Evolutionary conservation across 192 early-diverging fungal species (phyloP), one percentile per base, ranked within the genome.

Genomic region (Diversispora eburnea): DNA sequence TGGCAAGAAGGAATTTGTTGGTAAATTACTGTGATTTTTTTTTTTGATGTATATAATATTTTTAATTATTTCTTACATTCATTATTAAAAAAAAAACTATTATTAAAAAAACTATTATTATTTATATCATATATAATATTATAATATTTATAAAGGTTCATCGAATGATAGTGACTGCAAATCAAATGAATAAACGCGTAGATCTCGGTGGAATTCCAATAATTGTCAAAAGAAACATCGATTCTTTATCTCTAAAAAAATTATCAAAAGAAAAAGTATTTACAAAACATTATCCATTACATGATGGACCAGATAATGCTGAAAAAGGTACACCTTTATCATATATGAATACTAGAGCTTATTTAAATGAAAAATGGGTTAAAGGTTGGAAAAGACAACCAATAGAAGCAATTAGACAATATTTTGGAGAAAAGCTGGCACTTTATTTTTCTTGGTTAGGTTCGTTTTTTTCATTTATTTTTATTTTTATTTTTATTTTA

Each of bases 381-480:
- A 70, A 72, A 61, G 56, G 79, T 43, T 64, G 63, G 52, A n/a
- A 39, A n/a, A 15, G 61, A 0, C 84, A 86, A 59, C 86, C 86
- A 2, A 19, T 86, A 13, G 77, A 81, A 19, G 77, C 85, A 22
- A 81, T 87, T 46, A 77, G 81, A 48, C 72, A 68, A n/a, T 91
- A 91, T 73, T 91, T 86, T 72, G 90, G 90, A n/a, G 90, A 91
- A 77, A 80, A 84, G 66, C 78, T 88, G 59, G 89, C 86, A 10
- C 79, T 88, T 3, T 91, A 90, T 58, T 90, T 91, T 79, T 84
- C 87, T 25, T 91, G 87, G 85, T 75, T 90, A 47, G 85, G 85
- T 72, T 66, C 73, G 47, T 79, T 61, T 59, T 17, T 19, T 15
- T 61, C 9, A 55, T 74, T 48, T 51, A 8, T 51, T 4, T 1